These are phyloP conservation scores for Spiraea crenata DNA, from an alignment of 331 rosid genomes.

Conservation along the genomic window DNA sequence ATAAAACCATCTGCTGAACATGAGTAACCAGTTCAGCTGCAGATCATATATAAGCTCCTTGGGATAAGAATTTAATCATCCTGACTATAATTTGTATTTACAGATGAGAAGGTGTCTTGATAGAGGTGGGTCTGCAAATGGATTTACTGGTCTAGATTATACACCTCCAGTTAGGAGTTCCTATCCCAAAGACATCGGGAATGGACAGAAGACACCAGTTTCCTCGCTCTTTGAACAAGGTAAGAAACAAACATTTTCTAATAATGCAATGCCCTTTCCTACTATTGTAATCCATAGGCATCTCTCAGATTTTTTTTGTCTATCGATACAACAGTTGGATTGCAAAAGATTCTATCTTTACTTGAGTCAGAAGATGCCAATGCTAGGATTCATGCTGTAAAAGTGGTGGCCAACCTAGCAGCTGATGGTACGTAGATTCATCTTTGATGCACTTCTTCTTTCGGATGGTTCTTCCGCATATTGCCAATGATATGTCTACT, in stretches of 20 bases:
- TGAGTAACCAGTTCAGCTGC: slow-evolving; percentile 1
- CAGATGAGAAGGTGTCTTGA: slow-evolving; percentile 83
- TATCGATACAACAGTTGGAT: slow-evolving; percentile 66
- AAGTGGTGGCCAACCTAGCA: slow-evolving; percentile 95
- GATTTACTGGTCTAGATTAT: slow-evolving; percentile 57
- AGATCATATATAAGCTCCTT: too few species aligned
- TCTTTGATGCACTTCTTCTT: not conserved
- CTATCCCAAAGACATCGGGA: slow-evolving; percentile 52
- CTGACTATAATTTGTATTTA: slow-evolving; percentile 21
- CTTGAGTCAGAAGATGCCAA: slow-evolving; percentile 95
- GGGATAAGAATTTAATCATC: slow-evolving; percentile 18
- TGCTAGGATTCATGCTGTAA: slow-evolving; percentile 94
- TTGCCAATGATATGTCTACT: not conserved
- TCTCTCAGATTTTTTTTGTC: slow-evolving; percentile 22
- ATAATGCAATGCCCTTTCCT: slow-evolving; percentile 21
- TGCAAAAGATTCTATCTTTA: slow-evolving; percentile 83
- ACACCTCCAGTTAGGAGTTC: slow-evolving; percentile 56
- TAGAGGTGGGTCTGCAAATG: slow-evolving; percentile 52
- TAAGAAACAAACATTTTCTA: slow-evolving; percentile 23
- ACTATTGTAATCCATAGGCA: not conserved
- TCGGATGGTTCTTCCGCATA: not conserved
- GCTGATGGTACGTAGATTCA: slow-evolving; percentile 71
- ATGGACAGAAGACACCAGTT: slow-evolving; percentile 66
- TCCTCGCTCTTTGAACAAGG: slow-evolving; percentile 90
- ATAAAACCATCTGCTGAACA: slow-evolving; percentile 10